A percentile compares a stretch with the other conserved stretches of the same genome.
phyloP scores from a whole-genome alignment of 2,329 filamentous ascomycete species.

The Aureobasidium sp. region DNA sequence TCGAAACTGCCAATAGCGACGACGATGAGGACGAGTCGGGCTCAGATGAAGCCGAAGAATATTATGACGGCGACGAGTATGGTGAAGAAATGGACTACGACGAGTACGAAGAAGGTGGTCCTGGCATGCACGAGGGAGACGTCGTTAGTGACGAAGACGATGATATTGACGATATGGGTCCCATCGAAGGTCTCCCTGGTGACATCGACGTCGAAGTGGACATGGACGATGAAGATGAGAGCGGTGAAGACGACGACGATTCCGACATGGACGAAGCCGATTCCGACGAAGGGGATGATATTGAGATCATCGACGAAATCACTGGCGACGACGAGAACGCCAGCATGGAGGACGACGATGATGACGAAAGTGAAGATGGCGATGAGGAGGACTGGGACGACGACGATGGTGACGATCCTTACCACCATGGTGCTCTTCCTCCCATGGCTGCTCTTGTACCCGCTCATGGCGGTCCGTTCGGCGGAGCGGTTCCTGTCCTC shows the following conservation, averaged over 20 bases:
- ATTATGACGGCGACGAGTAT: slow-evolving; percentile 82
- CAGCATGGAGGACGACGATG: slow-evolving; percentile 42
- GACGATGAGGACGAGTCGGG: slow-evolving; percentile 72
- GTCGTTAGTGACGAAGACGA: slow-evolving; percentile 84
- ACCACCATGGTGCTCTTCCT: slow-evolving; percentile 31
- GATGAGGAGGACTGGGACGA: slow-evolving; percentile 37
- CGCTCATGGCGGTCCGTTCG: slow-evolving; percentile 28
- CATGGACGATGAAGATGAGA: slow-evolving; percentile 70
- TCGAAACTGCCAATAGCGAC: slow-evolving; percentile 74
- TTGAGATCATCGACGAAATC: slow-evolving; percentile 38
- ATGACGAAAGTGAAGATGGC: slow-evolving; percentile 36
- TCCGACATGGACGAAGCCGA: slow-evolving; percentile 56
- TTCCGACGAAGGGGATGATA: slow-evolving; percentile 47
- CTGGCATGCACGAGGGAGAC: slow-evolving; percentile 72
- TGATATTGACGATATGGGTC: slow-evolving; percentile 73
- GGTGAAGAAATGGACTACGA: slow-evolving; percentile 90
- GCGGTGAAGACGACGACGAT: slow-evolving; percentile 53
- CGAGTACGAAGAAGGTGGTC: slow-evolving; percentile 59
- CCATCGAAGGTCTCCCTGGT: slow-evolving; percentile 56
- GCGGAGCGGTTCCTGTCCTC: slow-evolving; percentile 36
- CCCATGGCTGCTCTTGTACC: slow-evolving; percentile 19
- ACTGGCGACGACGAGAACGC: slow-evolving; percentile 43
- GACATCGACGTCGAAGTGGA: slow-evolving; percentile 67
- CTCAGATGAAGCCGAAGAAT: slow-evolving; percentile 57
- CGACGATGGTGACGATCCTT: slow-evolving; percentile 48